Evolutionary conservation across 495 filamentous ascomycete genomes (phyloP), one percentile per base, ranked within the genome.

Genomic region (Glutinoglossum americanum): DNA sequence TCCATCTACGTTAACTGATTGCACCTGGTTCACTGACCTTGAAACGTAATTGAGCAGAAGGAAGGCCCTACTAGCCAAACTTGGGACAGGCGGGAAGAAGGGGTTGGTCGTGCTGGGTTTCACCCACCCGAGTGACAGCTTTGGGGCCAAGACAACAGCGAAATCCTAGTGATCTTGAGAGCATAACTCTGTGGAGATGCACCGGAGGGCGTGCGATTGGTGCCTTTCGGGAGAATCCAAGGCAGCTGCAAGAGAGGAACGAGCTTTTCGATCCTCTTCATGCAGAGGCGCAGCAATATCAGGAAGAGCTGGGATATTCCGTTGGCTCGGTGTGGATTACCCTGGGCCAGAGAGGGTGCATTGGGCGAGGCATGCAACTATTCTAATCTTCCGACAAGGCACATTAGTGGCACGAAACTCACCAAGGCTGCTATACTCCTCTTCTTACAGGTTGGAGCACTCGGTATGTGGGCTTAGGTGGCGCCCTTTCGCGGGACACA

Each of bases 281-380:
- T 49, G 47, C 47, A 49, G 47, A 49, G 47, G 47, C 47, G 47
- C 47, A 49, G 47, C 47, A 49, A 49, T 49, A 49, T 49, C 47
- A 49, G 47, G 47, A n/a, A 49, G 47, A 49, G 47, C 47, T 49
- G 47, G 47, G 47, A 49, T 49, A 27, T 49, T 39, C 37, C 37
- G 37, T 39, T 39, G 37, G 37, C 37, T 39, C 37, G 37, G 37
- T 53, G 49, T 53, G 23, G 49, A 53, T 53, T 15, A 28, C 26
- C 26, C 49, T 53, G 49, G 49, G 49, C 49, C 49, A 53, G 49
- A 53, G 49, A 53, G 49, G 49, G 30, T 53, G 26, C 6, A 53
- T 32, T 30, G 23, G 49, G 49, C 13, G 49, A 10, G 2, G 49
- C 26, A 53, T 19, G 25, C 49, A 27, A 25, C 28, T 30, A 53